Base-by-base conservation (phyloP, 805 yeast genomes). In the Wickerhamomyces alni region DNA sequence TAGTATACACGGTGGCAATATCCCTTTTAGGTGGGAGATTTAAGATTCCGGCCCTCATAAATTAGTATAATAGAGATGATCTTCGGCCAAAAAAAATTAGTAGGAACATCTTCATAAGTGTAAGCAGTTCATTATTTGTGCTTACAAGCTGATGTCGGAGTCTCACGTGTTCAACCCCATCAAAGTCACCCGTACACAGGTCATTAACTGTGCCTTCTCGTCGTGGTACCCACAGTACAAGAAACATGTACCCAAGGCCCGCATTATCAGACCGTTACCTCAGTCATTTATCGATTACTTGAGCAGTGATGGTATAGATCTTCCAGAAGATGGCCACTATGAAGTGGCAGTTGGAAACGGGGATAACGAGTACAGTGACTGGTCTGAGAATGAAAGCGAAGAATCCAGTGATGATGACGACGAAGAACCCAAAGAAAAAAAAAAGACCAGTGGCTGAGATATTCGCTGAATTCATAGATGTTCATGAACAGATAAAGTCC, bases 281-380 rank as follows among this genome's bases (percentile, higher is more conserved):
- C 52, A 61, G 21, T 65, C 61, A 8, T 84, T 85, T 51, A 60
- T 82, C 2, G 69, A 72, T 4, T 85, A 82, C 50, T 54, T 85
- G 36, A 67, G 69, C 15, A 69, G 75, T 22, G 95, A 87, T 53
- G 89, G 87, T 2, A 81, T 87, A 26, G 66, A 58, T 22, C 61
- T 87, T 8, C 86, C 87, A 0, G 60, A 63, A 1, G 78, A 71
- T 15, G 67, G 44, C 2, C 49, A 56, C 19, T 63, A 66, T 13
- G 64, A 61, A 15, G 62, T 57, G 1, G 50, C 59, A 2, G 48
- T 52, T 13, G 62, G 68, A 8, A 59, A 59, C 37, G 76, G 80
- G 38, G 81, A 78, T 44, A 77, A 77, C 43, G 87, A 81, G 26
- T 83, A 83, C 55, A 77, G 87, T 45, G 88, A 81, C 46, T 82